Percentiles rank a stretch among this genome's conserved stretches.
phyloP scores from a whole-genome alignment of 192 early-diverging fungal species.

The Coemansia guatemalensis region DNA sequence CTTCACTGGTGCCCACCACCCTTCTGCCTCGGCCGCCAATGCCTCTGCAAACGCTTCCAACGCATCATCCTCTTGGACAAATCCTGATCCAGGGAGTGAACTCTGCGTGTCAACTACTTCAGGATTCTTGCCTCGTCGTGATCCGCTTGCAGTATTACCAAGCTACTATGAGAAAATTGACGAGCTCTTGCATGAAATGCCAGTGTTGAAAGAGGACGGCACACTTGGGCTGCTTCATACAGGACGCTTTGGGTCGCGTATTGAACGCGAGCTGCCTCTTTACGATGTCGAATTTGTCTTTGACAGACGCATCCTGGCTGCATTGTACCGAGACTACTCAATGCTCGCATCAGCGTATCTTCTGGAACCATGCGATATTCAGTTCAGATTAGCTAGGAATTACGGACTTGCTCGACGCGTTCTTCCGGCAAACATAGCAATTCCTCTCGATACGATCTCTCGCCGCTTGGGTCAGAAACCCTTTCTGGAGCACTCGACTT shows the following conservation, averaged over 20 bases:
- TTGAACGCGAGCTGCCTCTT: constrained; percentile 66
- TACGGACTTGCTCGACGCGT: constrained; percentile 80
- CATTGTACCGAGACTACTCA: constrained; percentile 85
- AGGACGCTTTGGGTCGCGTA: constrained; percentile 77
- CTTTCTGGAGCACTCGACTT: constrained; percentile 76
- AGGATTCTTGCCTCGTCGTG: constrained; percentile 63
- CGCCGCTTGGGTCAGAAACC: constrained; percentile 72
- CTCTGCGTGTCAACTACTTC: constrained; percentile 51
- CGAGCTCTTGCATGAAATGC: constrained; percentile 74
- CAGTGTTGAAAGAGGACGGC: constrained; percentile 66
- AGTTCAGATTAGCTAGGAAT: constrained; percentile 65
- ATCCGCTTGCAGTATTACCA: constrained; percentile 70
- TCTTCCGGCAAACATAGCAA: constrained; percentile 75
- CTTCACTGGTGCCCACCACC: constrained; percentile 18
- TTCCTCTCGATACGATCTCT: constrained; percentile 70
- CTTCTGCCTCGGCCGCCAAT: neutral
- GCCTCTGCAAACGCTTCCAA: neutral
- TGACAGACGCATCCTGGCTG: constrained; percentile 70
- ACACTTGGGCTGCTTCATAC: constrained; percentile 71
- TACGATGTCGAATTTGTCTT: constrained; percentile 71
- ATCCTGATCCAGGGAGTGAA: constrained; percentile 27
- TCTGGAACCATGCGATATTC: constrained; percentile 85
- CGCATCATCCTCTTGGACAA: constrained; percentile 23
- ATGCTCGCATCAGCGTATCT: constrained; percentile 86
- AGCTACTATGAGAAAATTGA: constrained; percentile 70